phyloP scores from a whole-genome alignment of 1,284 basidiomycete genomes.

The Cryptococcus sp. region DNA sequence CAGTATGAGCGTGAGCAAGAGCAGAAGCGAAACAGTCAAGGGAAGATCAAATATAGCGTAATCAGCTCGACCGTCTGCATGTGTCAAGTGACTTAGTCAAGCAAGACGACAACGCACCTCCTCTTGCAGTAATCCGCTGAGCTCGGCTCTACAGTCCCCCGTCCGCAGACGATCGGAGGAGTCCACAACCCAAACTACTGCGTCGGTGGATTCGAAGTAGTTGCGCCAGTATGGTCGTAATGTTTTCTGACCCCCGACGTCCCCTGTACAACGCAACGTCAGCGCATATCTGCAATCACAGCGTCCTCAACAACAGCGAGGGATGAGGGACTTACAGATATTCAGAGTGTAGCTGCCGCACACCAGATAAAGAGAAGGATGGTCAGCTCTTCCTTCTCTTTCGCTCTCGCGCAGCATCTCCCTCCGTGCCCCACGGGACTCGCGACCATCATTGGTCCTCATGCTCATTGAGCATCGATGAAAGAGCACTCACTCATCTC shows the following conservation, averaged over 20 bases:
- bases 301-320: conserved; percentile 1
- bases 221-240: conserved; percentile 98
- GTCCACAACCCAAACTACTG: conserved; percentile 98
- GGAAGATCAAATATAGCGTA: too few species aligned
- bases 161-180: conserved; percentile 87
- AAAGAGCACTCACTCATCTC: conserved; percentile 70
- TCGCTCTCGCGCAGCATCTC: too few species aligned
- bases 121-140: conserved; percentile 81
- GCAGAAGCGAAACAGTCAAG: background rate
- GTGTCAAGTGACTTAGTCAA: too few species aligned
- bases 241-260: conserved; percentile 94
- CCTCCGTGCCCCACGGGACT: too few species aligned
- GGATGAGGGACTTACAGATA: conserved; percentile 67
- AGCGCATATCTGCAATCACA: too few species aligned
- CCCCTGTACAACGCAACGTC: conserved; percentile 64
- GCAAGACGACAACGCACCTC: conserved; percentile 71
- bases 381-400: background rate
- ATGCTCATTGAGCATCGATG: too few species aligned
- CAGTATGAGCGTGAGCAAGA: background rate
- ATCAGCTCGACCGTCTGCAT: too few species aligned
- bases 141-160: conserved; percentile 82
- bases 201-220: conserved; percentile 99
- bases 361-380: background rate
- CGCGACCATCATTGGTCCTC: too few species aligned
- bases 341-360: conserved; percentile 78